Percentiles rank a stretch among this genome's conserved stretches.
These are phyloP conservation scores for Clarireedia paspali DNA, from an alignment of 2,329 filamentous ascomycete species.

Conservation along the genomic window DNA sequence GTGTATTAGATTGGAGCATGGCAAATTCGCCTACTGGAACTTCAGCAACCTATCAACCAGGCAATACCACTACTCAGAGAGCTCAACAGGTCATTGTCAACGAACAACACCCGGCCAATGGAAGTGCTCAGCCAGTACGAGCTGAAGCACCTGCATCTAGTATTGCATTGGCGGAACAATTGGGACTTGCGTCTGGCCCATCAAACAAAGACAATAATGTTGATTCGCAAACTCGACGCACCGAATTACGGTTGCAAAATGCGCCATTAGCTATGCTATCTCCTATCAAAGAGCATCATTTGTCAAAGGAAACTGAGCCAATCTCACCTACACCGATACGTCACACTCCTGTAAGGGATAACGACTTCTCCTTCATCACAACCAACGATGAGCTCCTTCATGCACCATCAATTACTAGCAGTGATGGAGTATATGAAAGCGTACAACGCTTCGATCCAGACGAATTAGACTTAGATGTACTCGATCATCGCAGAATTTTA, in stretches of 20 bases:
- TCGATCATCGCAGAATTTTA: neutral
- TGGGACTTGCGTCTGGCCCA: neutral
- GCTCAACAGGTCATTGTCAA: too few species aligned
- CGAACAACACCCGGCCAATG: too few species aligned
- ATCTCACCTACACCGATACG: neutral
- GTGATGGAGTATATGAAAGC: constrained; percentile 7
- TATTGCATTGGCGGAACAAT: constrained; percentile 4
- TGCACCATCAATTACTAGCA: neutral
- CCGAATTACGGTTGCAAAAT: neutral
- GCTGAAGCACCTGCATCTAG: constrained; percentile 1
- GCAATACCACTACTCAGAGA: too few species aligned
- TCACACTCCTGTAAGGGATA: neutral
- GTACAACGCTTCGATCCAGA: neutral
- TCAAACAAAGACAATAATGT: too few species aligned
- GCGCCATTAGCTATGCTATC: neutral
- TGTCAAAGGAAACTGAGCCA: too few species aligned
- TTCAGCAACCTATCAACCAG: too few species aligned
- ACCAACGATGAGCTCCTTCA: too few species aligned
- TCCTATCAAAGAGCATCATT: neutral
- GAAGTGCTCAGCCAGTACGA: neutral
- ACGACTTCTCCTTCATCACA: too few species aligned
- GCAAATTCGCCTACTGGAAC: too few species aligned
- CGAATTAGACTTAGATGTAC: constrained; percentile 4
- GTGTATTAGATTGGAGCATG: too few species aligned
- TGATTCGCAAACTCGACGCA: neutral